phyloP scores from a whole-genome alignment of 202 grass and related monocot species.

The Zoysia matrella region DNA sequence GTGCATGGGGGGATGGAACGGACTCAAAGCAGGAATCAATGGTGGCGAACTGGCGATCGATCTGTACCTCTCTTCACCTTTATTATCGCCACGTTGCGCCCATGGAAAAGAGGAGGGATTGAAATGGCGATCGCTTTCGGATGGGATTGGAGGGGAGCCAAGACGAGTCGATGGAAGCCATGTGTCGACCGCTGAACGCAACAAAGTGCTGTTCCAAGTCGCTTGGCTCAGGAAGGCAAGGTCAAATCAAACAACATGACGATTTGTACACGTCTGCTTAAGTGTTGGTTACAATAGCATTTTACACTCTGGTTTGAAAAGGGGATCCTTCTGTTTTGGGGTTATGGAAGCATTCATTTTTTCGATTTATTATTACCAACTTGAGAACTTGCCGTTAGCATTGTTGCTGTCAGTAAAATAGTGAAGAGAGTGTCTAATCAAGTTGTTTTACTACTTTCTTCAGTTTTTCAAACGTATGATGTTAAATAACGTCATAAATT shows the following conservation, averaged over 20 bases:
- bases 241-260: conserved; percentile 34
- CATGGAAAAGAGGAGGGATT: conserved; percentile 27
- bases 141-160: conserved; percentile 35
- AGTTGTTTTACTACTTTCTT: neutral
- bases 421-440: neutral
- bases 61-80: conserved; percentile 18
- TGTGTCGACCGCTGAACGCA: conserved; percentile 43
- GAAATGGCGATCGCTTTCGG: conserved; percentile 58
- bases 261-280: neutral
- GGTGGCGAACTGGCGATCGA: conserved; percentile 39
- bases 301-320: neutral
- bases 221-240: neutral
- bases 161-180: conserved; percentile 29
- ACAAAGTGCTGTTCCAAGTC: conserved; percentile 16
- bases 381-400: too few species aligned
- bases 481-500: too few species aligned
- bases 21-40: conserved; percentile 24
- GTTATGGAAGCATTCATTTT: neutral
- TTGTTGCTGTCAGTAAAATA: neutral
- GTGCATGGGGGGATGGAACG: conserved; percentile 23
- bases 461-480: too few species aligned
- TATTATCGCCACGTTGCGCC: conserved; percentile 36
- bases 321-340: neutral
- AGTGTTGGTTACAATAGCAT: conserved; percentile 21
- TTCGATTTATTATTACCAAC: too few species aligned